A percentile compares a stretch with the other conserved stretches of the same genome.
Evolutionary conservation across 805 yeast species (phyloP).

Genomic region (Peterozyma toletana): DNA sequence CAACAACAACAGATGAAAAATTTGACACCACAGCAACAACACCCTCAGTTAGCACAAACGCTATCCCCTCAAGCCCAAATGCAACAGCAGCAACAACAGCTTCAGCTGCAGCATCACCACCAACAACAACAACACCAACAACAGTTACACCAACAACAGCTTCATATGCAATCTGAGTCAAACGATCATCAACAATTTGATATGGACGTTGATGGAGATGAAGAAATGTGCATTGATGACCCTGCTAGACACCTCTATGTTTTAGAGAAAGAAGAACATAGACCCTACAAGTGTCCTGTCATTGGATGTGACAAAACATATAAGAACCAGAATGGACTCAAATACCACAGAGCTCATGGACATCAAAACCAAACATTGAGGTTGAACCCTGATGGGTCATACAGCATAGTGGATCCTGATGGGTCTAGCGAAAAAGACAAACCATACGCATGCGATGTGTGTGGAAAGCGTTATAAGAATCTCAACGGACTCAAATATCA

Average conservation of each 20-base stretch:
- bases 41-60: slow-evolving; percentile 10
- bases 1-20: slow-evolving; percentile 13
- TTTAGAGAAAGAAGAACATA: slow-evolving; percentile 83
- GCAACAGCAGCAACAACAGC: slow-evolving; percentile 14
- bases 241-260: slow-evolving; percentile 94
- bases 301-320: slow-evolving; percentile 97
- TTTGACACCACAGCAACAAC: slow-evolving; percentile 10
- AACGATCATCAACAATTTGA: slow-evolving; percentile 18
- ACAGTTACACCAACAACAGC: slow-evolving; percentile 16
- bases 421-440: slow-evolving; percentile 96
- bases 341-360: slow-evolving; percentile 92
- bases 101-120: slow-evolving; percentile 11
- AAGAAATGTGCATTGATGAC: slow-evolving; percentile 82
- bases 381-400: slow-evolving; percentile 89
- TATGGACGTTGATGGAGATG: slow-evolving; percentile 34
- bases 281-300: slow-evolving; percentile 96
- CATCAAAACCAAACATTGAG: slow-evolving; percentile 92
- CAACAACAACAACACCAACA: slow-evolving; percentile 12
- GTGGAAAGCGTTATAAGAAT: slow-evolving; percentile 96
- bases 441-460: slow-evolving; percentile 96
- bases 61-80: slow-evolving; percentile 9
- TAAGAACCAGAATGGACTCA: slow-evolving; percentile 95
- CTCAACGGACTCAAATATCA: slow-evolving; percentile 95
- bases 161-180: slow-evolving; percentile 5
- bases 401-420: slow-evolving; percentile 90